Conservation (phyloP, 495 filamentous ascomycete genomes). For the Cetradonia linearis region DNA sequence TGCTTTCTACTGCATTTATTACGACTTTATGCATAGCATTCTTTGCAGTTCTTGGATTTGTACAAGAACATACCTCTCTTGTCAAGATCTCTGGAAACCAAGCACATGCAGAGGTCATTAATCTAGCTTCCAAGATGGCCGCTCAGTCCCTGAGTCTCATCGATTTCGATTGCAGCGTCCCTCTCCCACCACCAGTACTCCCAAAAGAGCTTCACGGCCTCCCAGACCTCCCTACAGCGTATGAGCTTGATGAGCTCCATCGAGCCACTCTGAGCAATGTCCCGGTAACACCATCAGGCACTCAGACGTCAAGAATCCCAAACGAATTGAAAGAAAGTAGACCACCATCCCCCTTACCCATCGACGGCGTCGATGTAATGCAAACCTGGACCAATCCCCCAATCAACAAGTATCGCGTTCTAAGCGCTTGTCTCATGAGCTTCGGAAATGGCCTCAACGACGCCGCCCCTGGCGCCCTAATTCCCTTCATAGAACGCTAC, state of each 20-base stretch:
- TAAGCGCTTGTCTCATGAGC: constrained; percentile 34
- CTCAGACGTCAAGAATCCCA: constrained; percentile 34
- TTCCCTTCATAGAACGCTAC: constrained; percentile 63
- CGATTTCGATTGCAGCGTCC: constrained; percentile 30
- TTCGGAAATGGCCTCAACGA: constrained; percentile 53
- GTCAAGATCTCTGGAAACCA: no score
- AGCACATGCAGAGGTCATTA: not conserved
- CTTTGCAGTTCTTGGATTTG: not conserved
- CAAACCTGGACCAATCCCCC: constrained; percentile 44
- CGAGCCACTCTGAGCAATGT: constrained; percentile 25
- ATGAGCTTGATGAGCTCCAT: constrained; percentile 32
- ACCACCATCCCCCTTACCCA: constrained; percentile 33
- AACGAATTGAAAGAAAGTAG: constrained; percentile 47
- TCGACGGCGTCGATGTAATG: constrained; percentile 32
- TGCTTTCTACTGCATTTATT: not conserved
- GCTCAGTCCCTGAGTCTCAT: constrained; percentile 28
- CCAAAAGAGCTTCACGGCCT: constrained; percentile 29
- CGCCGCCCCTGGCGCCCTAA: constrained; percentile 58
- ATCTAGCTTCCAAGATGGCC: constrained; percentile 22
- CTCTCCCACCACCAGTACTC: constrained; percentile 29
- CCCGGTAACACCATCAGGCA: constrained; percentile 18
- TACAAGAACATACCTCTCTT: no score
- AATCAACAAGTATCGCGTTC: constrained; percentile 38
- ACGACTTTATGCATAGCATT: not conserved
- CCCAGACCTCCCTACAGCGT: constrained; percentile 25